These are phyloP conservation scores for Rhytidiadelphus loreus DNA, from an alignment of 225 moss, liverwort and hornwort genomes.

Conservation along the genomic window DNA sequence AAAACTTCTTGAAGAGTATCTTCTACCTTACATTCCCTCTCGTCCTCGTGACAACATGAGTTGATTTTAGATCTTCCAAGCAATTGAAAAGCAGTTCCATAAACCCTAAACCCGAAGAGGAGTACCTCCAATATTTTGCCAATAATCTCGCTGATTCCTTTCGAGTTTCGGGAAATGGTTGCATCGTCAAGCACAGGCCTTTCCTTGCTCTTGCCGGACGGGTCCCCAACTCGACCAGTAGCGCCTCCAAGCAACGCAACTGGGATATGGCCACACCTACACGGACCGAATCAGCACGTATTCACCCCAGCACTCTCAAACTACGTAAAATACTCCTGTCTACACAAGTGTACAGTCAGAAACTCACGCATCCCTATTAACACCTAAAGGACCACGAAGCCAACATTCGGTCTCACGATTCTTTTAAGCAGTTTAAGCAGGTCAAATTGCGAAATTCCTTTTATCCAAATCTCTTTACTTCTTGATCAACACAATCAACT, in stretches of 20 bases:
- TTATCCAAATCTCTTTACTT: background rate
- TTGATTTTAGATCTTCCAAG: background rate
- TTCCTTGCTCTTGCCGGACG: slow-evolving; percentile 83
- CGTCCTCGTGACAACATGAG: background rate
- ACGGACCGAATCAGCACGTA: slow-evolving; percentile 18
- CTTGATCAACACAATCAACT: background rate
- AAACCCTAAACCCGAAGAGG: background rate
- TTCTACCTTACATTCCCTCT: background rate
- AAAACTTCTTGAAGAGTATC: background rate
- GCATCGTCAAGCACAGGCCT: slow-evolving; percentile 68
- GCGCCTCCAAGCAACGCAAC: slow-evolving; percentile 92
- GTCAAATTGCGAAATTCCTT: background rate
- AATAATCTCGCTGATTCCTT: slow-evolving; percentile 57
- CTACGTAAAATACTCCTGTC: background rate
- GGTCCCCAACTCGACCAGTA: slow-evolving; percentile 81
- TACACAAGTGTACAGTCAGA: background rate
- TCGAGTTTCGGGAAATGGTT: slow-evolving; percentile 45
- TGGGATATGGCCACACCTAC: slow-evolving; percentile 82
- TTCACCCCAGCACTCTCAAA: background rate
- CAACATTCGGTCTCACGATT: background rate
- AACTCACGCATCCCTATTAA: background rate
- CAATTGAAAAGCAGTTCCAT: background rate
- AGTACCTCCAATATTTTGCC: slow-evolving; percentile 44
- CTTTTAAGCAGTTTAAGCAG: background rate
- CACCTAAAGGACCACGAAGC: no score